Evolutionary conservation across 1,284 basidiomycete genomes (phyloP).

Genomic region (Lentinula novae-zelandiae): DNA sequence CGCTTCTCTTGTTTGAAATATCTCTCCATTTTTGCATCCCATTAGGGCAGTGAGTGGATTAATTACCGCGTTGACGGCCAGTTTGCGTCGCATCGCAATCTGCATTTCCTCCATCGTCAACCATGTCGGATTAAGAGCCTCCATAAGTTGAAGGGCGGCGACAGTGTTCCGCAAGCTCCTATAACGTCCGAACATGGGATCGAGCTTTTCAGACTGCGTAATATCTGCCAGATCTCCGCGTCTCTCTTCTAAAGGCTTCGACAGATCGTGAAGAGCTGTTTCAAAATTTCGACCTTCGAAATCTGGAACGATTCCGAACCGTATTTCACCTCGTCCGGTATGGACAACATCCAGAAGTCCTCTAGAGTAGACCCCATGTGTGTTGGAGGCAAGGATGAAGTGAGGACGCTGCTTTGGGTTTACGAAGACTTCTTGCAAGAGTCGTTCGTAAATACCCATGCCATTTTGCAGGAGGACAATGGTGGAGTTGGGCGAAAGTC

Average conservation of each 20-base stretch:
- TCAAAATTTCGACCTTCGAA: conserved; percentile 57
- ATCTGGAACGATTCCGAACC: conserved; percentile 81
- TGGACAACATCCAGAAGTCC: conserved; percentile 64
- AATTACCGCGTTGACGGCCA: conserved; percentile 83
- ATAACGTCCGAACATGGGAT: conserved; percentile 41
- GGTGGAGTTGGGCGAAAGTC: conserved; percentile 69
- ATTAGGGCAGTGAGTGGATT: conserved; percentile 88
- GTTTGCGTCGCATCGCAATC: conserved; percentile 73
- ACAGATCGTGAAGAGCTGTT: conserved; percentile 37
- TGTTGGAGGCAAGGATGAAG: conserved; percentile 83
- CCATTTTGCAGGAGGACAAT: conserved; percentile 92
- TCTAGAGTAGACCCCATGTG: conserved; percentile 72
- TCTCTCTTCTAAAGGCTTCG: conserved; percentile 31
- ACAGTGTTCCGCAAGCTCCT: conserved; percentile 67
- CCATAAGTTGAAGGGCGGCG: conserved; percentile 55
- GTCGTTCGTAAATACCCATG: conserved; percentile 84
- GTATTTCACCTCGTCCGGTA: conserved; percentile 67
- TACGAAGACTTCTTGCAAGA: conserved; percentile 70
- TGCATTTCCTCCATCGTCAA: conserved; percentile 70
- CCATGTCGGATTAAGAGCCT: conserved; percentile 64
- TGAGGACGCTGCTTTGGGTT: conserved; percentile 74
- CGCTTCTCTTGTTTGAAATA: conserved; percentile 46
- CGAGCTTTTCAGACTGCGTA: conserved; percentile 35
- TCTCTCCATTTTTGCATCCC: conserved; percentile 77
- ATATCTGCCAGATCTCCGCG: conserved; percentile 53